Evolutionary conservation across 495 filamentous ascomycete species (phyloP), one percentile per base, ranked within the genome.

Genomic region (Entonaema liquescens): DNA sequence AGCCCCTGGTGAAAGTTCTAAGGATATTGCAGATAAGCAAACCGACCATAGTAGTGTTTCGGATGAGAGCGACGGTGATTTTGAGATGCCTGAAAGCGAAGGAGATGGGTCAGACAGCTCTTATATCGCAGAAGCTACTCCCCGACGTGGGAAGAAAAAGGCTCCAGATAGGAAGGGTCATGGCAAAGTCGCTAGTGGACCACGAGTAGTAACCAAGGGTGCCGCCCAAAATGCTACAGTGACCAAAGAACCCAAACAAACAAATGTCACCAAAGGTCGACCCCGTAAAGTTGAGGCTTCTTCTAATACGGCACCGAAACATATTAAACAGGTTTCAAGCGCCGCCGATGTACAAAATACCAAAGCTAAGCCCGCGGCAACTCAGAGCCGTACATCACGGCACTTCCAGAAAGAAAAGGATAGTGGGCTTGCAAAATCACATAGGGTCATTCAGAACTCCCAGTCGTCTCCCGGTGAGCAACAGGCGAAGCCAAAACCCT

Each of bases 51-150:
- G 35, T 23, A n/a, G 17, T 1, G 12, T 17, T 9, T 49, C 49
- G 6, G 57, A 69, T 38, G 29, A 19, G 23, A 57, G 65, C 12
- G 70, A 59, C 17, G 19, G 13, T 9, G 62, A 69, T 4, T 68
- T 62, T 12, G 61, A 54, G 35, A 54, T 62, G 38, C 5, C 52
- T 17, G 61, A 66, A 28, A 58, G 52, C 13, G 44, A 62, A 9
- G 28, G 11, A 12, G 29, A 53, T 11, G 70, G 65, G 1, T 65
- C 65, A 19, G 65, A 73, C 17, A 62, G 50, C 47, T 58, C 65
- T 33, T 68, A 72, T 55, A 36, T 61, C 13, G 55, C 3, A 57
- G 59, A 40, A 26, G 53, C 49, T 23, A 25, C 19, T 49, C 31
- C 44, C 11, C 60, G 54, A 6, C 55, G 52, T 33, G 65, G 60